A percentile compares a stretch with the other conserved stretches of the same genome.
phyloP scores from a whole-genome alignment of 2,329 filamentous ascomycete genomes.

The Botrytis fragariae region DNA sequence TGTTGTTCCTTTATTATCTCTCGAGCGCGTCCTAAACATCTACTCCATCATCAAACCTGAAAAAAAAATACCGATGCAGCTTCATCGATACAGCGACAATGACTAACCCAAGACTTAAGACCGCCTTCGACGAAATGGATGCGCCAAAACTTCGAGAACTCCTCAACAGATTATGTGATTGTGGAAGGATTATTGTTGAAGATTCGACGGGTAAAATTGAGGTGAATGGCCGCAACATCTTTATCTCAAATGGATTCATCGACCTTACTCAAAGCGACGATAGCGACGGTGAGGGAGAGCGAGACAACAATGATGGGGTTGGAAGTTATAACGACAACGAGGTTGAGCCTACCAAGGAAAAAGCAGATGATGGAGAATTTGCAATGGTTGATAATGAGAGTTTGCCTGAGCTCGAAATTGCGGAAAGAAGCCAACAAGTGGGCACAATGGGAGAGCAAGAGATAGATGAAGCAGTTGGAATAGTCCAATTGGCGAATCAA shows the following conservation, averaged over 20 bases:
- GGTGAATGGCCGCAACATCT: background rate
- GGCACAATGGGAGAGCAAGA: background rate
- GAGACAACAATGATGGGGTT: background rate
- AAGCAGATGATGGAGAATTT: background rate
- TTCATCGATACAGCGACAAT: background rate
- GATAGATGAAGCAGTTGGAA: background rate
- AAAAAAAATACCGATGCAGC: background rate
- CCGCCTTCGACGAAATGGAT: background rate
- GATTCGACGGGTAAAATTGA: background rate
- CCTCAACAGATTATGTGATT: background rate
- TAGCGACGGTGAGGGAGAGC: background rate
- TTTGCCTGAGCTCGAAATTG: background rate
- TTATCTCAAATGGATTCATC: background rate
- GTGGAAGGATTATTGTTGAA: background rate
- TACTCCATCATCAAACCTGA: background rate
- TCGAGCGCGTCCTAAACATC: background rate
- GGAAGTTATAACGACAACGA: background rate
- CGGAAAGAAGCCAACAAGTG: background rate
- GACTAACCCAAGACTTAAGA: background rate
- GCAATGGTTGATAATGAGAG: background rate
- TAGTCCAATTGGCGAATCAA: background rate
- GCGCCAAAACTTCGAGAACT: background rate
- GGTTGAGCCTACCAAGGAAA: background rate
- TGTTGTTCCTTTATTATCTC: background rate
- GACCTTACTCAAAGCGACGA: background rate